phyloP scores from a whole-genome alignment of 352 stramenopile species.

The Aphanomyces stellatus region DNA sequence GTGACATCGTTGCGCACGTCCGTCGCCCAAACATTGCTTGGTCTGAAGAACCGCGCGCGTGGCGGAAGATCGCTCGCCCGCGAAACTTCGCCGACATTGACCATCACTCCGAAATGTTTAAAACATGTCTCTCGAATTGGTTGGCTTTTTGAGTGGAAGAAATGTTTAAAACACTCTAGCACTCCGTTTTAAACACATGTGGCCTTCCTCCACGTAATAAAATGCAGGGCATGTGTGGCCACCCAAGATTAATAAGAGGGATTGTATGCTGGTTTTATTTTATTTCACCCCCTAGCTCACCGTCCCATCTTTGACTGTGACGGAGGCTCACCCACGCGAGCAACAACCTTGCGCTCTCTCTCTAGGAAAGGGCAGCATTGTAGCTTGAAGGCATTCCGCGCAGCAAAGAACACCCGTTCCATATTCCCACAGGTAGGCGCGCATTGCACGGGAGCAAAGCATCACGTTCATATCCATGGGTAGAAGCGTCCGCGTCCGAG shows the following conservation, averaged over 20 bases:
- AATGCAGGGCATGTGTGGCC: constrained; percentile 1
- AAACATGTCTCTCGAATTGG: background rate
- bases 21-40: too few species aligned
- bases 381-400: background rate
- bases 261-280: constrained; percentile 9
- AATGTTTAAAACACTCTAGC: background rate
- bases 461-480: too few species aligned
- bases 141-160: background rate
- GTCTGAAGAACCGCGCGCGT: too few species aligned
- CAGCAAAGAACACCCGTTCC: background rate
- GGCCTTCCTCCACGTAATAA: background rate
- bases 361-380: background rate
- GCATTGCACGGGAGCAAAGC: background rate
- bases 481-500: background rate
- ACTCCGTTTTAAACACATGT: background rate
- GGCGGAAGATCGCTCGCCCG: too few species aligned
- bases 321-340: background rate
- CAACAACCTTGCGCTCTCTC: background rate
- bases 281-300: background rate
- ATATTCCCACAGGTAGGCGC: background rate
- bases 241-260: background rate
- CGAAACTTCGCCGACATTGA: too few species aligned
- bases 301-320: constrained; percentile 7
- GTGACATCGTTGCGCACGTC: too few species aligned
- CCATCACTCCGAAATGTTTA: background rate